A percentile compares a stretch with the other conserved stretches of the same genome.
Evolutionary conservation across 352 stramenopile genomes (phyloP).

Genomic region (Phytophthora rubi): DNA sequence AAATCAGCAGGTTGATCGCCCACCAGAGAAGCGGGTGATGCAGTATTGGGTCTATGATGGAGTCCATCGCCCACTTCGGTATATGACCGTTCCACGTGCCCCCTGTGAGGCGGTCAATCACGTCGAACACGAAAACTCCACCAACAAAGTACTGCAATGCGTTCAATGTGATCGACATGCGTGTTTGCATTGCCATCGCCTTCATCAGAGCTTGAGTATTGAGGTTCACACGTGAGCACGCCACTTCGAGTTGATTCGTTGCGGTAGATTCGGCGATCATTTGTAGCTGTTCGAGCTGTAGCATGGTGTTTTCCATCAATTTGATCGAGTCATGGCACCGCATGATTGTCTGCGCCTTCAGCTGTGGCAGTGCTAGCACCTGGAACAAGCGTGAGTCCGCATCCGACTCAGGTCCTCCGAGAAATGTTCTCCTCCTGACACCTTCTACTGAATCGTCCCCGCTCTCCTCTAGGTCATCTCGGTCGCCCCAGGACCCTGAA

Average conservation of each 20-base stretch:
- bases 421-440: conserved; percentile 16
- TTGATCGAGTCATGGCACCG: conserved; percentile 96
- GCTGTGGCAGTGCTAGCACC: conserved; percentile 89
- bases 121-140: conserved; percentile 93
- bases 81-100: conserved; percentile 92
- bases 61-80: conserved; percentile 64
- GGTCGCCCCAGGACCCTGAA: conserved; percentile 5
- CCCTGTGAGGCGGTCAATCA: conserved; percentile 95
- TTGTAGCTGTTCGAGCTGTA: conserved; percentile 94
- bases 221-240: conserved; percentile 89
- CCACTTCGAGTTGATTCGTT: conserved; percentile 90
- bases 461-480: conserved; percentile 36
- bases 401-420: conserved; percentile 36
- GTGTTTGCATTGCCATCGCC: conserved; percentile 74
- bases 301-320: conserved; percentile 92
- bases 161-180: conserved; percentile 77
- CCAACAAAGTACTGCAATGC: conserved; percentile 93
- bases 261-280: conserved; percentile 92
- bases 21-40: conserved; percentile 85
- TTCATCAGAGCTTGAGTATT: conserved; percentile 91
- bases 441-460: conserved; percentile 51
- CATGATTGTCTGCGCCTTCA: conserved; percentile 91
- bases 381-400: conserved; percentile 86
- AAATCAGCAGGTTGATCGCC: conserved; percentile 89
- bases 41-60: conserved; percentile 55